phyloP scores from a whole-genome alignment of 1,284 basidiomycete genomes.

The Rhizoctonia solani region DNA sequence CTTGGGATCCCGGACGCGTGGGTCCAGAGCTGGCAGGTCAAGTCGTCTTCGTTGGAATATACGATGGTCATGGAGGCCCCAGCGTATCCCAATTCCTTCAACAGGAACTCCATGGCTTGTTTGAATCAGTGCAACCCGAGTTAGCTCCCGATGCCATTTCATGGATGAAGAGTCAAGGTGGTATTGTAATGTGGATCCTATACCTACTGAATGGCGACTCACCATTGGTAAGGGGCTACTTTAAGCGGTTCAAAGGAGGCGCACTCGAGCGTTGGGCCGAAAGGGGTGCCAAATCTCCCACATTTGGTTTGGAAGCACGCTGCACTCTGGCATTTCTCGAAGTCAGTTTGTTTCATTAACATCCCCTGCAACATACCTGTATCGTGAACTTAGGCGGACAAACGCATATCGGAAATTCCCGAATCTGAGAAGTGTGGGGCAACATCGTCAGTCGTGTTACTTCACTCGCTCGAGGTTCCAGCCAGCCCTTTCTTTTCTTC shows the following conservation, averaged over 20 bases:
- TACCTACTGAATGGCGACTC: background rate
- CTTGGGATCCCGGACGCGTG: constrained; percentile 71
- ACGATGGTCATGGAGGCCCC: constrained; percentile 86
- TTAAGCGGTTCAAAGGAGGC: constrained; percentile 84
- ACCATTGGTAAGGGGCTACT: constrained; percentile 67
- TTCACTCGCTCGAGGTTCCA: constrained; percentile 82
- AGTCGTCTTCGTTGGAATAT: constrained; percentile 83
- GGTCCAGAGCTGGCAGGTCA: constrained; percentile 69
- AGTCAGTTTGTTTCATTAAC: constrained; percentile 51
- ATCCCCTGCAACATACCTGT: constrained; percentile 2
- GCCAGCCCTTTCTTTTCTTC: constrained; percentile 79
- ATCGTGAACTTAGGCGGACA: constrained; percentile 51
- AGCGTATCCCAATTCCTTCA: constrained; percentile 75
- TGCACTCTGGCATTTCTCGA: constrained; percentile 85
- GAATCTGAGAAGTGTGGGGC: constrained; percentile 65
- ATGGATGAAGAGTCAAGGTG: constrained; percentile 73
- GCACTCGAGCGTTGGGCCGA: constrained; percentile 68
- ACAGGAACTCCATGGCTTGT: constrained; percentile 75
- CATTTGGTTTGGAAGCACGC: constrained; percentile 79
- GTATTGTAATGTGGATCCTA: background rate
- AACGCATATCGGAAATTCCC: constrained; percentile 65
- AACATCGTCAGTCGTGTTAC: constrained; percentile 85
- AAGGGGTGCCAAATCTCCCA: constrained; percentile 48
- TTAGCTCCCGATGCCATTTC: constrained; percentile 74
- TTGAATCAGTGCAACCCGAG: constrained; percentile 72